A percentile compares a stretch with the other conserved stretches of the same genome.
Evolutionary conservation across 306 rosid species (phyloP).

Genomic region (Bauhinia variegata): DNA sequence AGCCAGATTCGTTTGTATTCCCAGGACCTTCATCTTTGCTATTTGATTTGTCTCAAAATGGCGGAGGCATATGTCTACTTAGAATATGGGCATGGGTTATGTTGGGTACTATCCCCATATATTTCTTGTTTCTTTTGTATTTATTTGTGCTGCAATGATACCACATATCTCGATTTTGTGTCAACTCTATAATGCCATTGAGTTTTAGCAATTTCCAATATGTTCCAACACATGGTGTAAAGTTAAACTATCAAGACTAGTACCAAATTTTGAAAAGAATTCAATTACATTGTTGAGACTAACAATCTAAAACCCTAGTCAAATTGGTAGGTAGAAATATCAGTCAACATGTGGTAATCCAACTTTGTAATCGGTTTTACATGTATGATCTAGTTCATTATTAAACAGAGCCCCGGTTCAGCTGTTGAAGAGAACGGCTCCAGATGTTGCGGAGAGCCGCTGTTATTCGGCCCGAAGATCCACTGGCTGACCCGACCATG

Average conservation of each 20-base stretch:
- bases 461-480: not conserved
- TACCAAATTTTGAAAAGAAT: constrained; percentile 6
- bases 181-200: not conserved
- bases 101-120: not conserved
- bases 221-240: constrained; percentile 3
- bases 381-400: constrained; percentile 5
- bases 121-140: not conserved
- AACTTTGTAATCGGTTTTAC: not conserved
- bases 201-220: constrained; percentile 10
- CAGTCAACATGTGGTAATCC: not conserved
- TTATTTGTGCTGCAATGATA: not conserved
- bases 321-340: constrained; percentile 25
- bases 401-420: not conserved
- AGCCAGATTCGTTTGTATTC: not conserved
- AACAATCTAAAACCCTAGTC: not conserved
- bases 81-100: not conserved
- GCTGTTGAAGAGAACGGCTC: constrained; percentile 7
- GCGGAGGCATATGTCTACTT: no score
- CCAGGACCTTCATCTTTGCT: not conserved
- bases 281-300: constrained; percentile 8
- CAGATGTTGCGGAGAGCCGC: not conserved
- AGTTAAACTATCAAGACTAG: constrained; percentile 1
- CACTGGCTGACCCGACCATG: constrained; percentile 24
- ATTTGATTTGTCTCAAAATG: not conserved
- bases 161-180: not conserved